These are phyloP conservation scores for Gaertneriomyces sp. DNA, from an alignment of 192 early-diverging fungal genomes.

Conservation along the genomic window DNA sequence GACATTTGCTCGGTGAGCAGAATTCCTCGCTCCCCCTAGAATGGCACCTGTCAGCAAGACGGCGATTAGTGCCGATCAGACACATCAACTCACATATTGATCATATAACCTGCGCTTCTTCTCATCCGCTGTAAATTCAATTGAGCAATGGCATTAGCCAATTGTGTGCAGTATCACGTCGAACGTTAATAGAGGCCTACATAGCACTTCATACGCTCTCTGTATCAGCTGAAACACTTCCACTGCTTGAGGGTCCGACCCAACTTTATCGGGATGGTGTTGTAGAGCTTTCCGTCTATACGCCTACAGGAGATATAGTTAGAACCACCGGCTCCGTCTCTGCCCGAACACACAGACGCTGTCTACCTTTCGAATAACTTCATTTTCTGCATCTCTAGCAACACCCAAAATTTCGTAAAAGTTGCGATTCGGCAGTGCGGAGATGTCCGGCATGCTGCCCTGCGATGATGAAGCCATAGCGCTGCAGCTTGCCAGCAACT, in stretches of 20 bases:
- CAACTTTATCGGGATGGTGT: slow-evolving; percentile 70
- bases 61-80: background rate
- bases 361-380: slow-evolving; percentile 42
- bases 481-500: background rate
- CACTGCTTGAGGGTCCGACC: slow-evolving; percentile 34
- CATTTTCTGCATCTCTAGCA: slow-evolving; percentile 32
- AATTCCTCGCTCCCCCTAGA: slow-evolving; percentile 49
- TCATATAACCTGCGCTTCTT: slow-evolving; percentile 88
- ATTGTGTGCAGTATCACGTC: background rate
- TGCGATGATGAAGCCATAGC: background rate
- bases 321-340: background rate
- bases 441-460: slow-evolving; percentile 22
- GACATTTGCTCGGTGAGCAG: slow-evolving; percentile 43
- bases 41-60: background rate
- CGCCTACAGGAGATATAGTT: background rate
- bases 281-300: slow-evolving; percentile 37
- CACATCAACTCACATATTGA: slow-evolving; percentile 52
- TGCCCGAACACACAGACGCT: slow-evolving; percentile 2
- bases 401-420: slow-evolving; percentile 45
- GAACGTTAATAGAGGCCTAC: slow-evolving; percentile 21
- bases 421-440: slow-evolving; percentile 20
- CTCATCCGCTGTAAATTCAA: slow-evolving; percentile 39
- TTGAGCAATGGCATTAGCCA: slow-evolving; percentile 28
- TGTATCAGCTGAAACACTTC: slow-evolving; percentile 83
- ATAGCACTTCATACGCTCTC: slow-evolving; percentile 78